Conservation (phyloP, 768 basidiomycete genomes). For the Cantharellus anzutake region DNA sequence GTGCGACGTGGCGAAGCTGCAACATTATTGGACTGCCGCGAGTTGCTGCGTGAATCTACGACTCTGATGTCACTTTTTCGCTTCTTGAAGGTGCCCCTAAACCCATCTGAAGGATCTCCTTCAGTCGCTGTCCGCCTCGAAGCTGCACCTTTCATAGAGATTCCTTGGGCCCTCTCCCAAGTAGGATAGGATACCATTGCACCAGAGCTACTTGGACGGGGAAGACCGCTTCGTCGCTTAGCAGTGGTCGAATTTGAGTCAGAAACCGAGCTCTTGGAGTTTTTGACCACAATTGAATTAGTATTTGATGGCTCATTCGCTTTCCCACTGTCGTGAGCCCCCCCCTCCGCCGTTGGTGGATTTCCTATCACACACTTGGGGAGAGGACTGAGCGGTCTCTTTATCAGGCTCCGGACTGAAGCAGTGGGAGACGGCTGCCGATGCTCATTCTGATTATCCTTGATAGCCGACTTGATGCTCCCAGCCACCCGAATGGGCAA, state of each 20-base stretch:
- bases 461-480: neutral
- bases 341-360: too few relatives aligned
- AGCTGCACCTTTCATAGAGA: neutral
- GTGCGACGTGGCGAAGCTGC: neutral
- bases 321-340: too few relatives aligned
- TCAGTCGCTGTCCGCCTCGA: neutral
- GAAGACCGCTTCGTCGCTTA: too few relatives aligned
- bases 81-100: too few relatives aligned
- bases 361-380: neutral
- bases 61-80: neutral
- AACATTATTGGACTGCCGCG: neutral
- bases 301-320: too few relatives aligned
- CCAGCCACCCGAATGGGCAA: neutral
- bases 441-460: neutral
- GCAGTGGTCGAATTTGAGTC: too few relatives aligned
- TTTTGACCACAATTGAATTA: too few relatives aligned
- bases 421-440: neutral
- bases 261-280: too few relatives aligned
- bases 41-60: neutral
- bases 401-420: neutral
- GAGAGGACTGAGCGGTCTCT: neutral
- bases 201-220: neutral
- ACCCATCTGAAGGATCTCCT: neutral
- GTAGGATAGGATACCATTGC: neutral
- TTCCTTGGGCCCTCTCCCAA: neutral